phyloP scores from a whole-genome alignment of 192 early-diverging fungal genomes.

The Umbelopsis isabellina region DNA sequence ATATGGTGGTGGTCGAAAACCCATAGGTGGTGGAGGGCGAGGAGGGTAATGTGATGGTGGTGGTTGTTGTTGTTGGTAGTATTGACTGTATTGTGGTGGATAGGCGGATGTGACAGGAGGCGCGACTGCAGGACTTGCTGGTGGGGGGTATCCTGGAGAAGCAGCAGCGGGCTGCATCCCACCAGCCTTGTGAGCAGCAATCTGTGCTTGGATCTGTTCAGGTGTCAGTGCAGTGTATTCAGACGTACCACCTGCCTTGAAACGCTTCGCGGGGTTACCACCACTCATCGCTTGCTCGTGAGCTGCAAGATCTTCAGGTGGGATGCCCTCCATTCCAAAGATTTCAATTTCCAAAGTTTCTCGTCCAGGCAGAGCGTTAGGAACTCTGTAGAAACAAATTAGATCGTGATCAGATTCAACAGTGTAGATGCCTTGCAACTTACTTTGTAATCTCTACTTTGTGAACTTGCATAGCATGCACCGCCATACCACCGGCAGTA shows the following conservation, averaged over 20 bases:
- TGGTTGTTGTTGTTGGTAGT: constrained; percentile 47
- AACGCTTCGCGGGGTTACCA: constrained; percentile 49
- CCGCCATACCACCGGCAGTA: constrained; percentile 87
- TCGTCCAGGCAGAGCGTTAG: constrained; percentile 83
- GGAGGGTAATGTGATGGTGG: constrained; percentile 32
- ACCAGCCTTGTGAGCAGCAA: constrained; percentile 50
- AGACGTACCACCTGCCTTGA: constrained; percentile 39
- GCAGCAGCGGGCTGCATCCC: constrained; percentile 23
- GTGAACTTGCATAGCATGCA: constrained; percentile 93
- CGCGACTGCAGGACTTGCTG: constrained; percentile 3
- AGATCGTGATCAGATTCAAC: not conserved
- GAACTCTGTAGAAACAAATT: constrained; percentile 60
- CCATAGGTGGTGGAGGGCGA: constrained; percentile 26
- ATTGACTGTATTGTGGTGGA: constrained; percentile 60
- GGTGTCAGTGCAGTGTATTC: constrained; percentile 42
- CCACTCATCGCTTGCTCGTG: constrained; percentile 60
- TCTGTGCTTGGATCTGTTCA: constrained; percentile 45
- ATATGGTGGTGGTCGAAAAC: constrained; percentile 29
- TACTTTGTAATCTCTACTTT: constrained; percentile 82
- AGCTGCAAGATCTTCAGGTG: constrained; percentile 73
- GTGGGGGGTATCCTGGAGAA: constrained; percentile 25
- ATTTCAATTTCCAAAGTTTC: constrained; percentile 90
- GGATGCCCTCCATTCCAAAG: constrained; percentile 94
- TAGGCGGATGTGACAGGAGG: constrained; percentile 23
- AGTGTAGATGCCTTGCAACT: constrained; percentile 9